These are phyloP conservation scores for Gossypium trilobum DNA, from an alignment of 441 rosid species.

Conservation along the genomic window DNA sequence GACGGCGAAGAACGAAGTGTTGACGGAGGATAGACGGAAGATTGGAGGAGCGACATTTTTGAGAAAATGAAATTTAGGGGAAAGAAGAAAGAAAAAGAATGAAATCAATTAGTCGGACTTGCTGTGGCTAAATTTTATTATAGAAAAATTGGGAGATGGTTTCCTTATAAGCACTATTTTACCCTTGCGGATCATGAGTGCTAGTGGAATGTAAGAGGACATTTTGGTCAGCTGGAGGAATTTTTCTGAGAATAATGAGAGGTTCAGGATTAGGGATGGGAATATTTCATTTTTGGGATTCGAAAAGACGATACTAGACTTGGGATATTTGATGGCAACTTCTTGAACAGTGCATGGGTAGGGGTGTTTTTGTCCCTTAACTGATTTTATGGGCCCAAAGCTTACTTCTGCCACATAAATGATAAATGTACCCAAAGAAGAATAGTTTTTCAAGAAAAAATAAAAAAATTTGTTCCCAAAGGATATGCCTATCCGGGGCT, in stretches of 20 bases:
- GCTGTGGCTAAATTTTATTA: neutral
- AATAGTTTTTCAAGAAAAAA: neutral
- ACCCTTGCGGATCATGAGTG: neutral
- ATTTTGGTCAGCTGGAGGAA: neutral
- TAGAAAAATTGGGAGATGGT: neutral
- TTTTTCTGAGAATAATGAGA: neutral
- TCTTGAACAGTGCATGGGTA: neutral
- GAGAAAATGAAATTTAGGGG: neutral
- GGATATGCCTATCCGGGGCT: neutral
- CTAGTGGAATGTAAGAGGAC: neutral
- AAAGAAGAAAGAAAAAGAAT: neutral
- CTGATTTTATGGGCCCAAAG: neutral
- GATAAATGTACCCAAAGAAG: neutral
- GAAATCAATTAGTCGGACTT: neutral
- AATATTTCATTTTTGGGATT: neutral
- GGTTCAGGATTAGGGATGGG: neutral
- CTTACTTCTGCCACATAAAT: neutral
- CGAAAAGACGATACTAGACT: slow-evolving; percentile 14
- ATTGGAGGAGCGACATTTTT: slow-evolving; percentile 39
- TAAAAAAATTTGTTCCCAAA: neutral
- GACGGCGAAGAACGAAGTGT: slow-evolving; percentile 25
- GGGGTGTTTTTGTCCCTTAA: slow-evolving; percentile 16
- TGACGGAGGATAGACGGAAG: slow-evolving; percentile 34
- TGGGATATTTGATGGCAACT: neutral
- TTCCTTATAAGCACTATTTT: neutral